A percentile compares a stretch with the other conserved stretches of the same genome.
phyloP scores from a whole-genome alignment of 352 stramenopile species.

The Elongisporangium undulatum region DNA sequence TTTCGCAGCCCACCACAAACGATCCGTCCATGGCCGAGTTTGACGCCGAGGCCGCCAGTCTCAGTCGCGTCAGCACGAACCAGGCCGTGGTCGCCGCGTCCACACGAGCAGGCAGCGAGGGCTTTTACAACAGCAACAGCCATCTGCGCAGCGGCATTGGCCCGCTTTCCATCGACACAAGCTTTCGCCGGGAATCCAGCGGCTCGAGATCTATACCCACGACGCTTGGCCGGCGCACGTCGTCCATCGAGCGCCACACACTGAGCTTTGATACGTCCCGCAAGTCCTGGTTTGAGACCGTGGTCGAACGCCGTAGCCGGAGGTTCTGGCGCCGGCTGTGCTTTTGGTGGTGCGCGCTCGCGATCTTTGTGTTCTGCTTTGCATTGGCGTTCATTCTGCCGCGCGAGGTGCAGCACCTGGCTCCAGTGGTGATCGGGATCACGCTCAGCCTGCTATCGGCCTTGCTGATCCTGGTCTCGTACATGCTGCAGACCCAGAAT shows the following conservation, averaged over 20 bases:
- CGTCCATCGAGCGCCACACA: neutral
- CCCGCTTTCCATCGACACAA: neutral
- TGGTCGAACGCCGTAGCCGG: constrained; percentile 23
- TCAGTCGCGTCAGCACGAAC: constrained; percentile 10
- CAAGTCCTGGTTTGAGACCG: constrained; percentile 20
- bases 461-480: constrained; percentile 48
- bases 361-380: constrained; percentile 36
- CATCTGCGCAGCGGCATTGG: neutral
- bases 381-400: constrained; percentile 40
- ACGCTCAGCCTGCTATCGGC: constrained; percentile 47
- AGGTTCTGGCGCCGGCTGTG: constrained; percentile 11
- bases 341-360: constrained; percentile 26
- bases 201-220: neutral
- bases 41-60: neutral
- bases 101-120: constrained; percentile 1
- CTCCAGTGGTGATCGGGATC: constrained; percentile 40
- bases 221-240: neutral
- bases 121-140: neutral
- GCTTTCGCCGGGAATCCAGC: neutral
- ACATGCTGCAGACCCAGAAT: constrained; percentile 26
- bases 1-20: neutral
- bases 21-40: neutral
- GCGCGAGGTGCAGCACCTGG: constrained; percentile 24
- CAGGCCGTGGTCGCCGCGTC: constrained; percentile 8
- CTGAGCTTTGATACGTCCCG: neutral